A percentile compares a stretch with the other conserved stretches of the same genome.
These are phyloP conservation scores for Pichia sp. DNA, from an alignment of 1,139 yeast genomes.

Conservation along the genomic window DNA sequence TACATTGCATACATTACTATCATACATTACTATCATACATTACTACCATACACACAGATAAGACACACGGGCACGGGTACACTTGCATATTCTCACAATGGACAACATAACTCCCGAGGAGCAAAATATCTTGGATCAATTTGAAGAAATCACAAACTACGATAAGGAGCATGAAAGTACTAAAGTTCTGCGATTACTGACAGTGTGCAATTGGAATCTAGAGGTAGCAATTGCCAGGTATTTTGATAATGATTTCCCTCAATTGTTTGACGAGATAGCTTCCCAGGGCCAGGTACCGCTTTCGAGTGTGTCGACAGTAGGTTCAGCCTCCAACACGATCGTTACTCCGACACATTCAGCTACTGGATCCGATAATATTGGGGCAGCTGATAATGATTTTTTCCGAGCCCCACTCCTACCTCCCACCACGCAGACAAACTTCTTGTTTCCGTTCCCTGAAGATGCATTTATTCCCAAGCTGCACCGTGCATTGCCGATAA, in stretches of 20 bases:
- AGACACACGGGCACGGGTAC: not conserved
- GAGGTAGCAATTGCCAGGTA: conserved; percentile 47
- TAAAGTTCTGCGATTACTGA: conserved; percentile 37
- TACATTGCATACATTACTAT: no score
- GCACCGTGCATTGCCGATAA: conserved; percentile 38
- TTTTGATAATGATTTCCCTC: conserved; percentile 45
- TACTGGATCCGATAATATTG: not conserved
- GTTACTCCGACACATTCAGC: not conserved
- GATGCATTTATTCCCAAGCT: conserved; percentile 32
- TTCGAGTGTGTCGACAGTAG: not conserved
- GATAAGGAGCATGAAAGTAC: conserved; percentile 36
- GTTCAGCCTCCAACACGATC: not conserved
- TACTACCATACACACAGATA: not conserved
- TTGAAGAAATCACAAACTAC: conserved; percentile 44
- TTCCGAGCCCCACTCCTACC: not conserved
- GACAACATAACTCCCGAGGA: conserved; percentile 26
- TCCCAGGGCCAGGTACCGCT: not conserved
- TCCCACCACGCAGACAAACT: not conserved
- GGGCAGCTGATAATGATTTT: not conserved
- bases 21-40: not conserved
- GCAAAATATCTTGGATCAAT: conserved; percentile 34
- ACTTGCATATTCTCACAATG: conserved; percentile 12
- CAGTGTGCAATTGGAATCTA: conserved; percentile 44
- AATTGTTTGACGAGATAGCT: conserved; percentile 21
- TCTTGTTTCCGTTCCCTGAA: conserved; percentile 28